Evolutionary conservation across 73 alveolate genomes (phyloP), one percentile per base, ranked within the genome.

Genomic region (Symbiodinium pilosum): DNA sequence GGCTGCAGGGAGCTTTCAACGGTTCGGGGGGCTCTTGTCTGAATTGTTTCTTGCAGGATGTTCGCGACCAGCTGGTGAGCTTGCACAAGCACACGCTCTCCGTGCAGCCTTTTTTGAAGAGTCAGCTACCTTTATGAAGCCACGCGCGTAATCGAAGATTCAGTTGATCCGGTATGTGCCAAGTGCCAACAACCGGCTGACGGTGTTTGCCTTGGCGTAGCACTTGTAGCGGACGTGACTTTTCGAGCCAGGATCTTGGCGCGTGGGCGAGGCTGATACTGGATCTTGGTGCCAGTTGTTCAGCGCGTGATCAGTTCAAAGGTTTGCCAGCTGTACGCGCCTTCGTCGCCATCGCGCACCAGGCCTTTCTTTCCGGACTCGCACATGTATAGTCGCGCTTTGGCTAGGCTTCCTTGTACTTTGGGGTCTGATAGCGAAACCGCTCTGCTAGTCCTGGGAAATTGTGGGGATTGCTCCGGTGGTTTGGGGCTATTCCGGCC

Each of bases 231-330:
- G 21, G 6, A 9, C 6, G 59, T 47, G 6, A 14, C 21, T 47
- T 47, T 47, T 9, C 21, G 59, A 14, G 6, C 14, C 14, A 47
- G 59, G 59, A n/a, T n/a, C n/a, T n/a, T n/a, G n/a, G 83, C 7
- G 39, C 21, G 7, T 16, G 83, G 39, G 21, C 21, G 83, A 68
- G 83, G 83, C 6, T 34, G 83, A 34, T 68, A 68, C 34, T 16
- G 32, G 83, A 68, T 68, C 83, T 68, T 5, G 30, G 83, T 68
- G 34, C 21, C 34, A 68, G 83, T 34, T n/a, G 87, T 75, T 51
- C 87, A 75, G n/a, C 87, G 87, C 32, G 87, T 75, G 87, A 75
- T 51, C 39, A 64, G 32, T 30, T 64, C 77, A 30, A 21, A 64
- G 20, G 77, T 64, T 36, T 64, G 32, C 38, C 36, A 18, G 11